These are phyloP conservation scores for Trichoderma erinaceum DNA, from an alignment of 495 filamentous ascomycete species.

Conservation along the genomic window DNA sequence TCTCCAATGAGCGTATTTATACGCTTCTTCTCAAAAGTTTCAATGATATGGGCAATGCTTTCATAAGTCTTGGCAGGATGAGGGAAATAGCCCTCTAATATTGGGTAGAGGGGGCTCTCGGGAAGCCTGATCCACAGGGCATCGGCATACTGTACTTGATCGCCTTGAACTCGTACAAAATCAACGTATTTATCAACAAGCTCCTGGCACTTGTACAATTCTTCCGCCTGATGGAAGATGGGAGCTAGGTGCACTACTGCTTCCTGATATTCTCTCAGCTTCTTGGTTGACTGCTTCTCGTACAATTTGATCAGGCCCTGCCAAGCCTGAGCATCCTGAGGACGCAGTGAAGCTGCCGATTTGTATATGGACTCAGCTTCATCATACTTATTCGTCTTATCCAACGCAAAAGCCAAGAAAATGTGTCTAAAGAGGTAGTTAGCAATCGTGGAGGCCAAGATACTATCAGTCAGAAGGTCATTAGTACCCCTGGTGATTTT, in stretches of 20 bases:
- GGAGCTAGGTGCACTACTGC: slow-evolving; percentile 66
- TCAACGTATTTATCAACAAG: slow-evolving; percentile 72
- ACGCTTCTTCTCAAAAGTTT: slow-evolving; percentile 78
- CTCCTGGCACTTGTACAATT: slow-evolving; percentile 64
- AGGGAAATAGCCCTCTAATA: slow-evolving; percentile 78
- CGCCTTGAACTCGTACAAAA: slow-evolving; percentile 64
- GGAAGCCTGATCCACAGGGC: slow-evolving; percentile 74
- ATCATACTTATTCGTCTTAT: slow-evolving; percentile 62
- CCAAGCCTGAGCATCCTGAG: slow-evolving; percentile 63
- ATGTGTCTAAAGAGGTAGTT: slow-evolving; percentile 50
- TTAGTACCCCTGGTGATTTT: slow-evolving; percentile 75
- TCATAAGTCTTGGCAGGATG: slow-evolving; percentile 76
- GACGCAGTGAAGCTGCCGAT: slow-evolving; percentile 56
- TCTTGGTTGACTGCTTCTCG: slow-evolving; percentile 62
- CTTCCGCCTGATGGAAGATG: slow-evolving; percentile 63
- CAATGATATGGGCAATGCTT: slow-evolving; percentile 76
- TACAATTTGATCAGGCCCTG: slow-evolving; percentile 84
- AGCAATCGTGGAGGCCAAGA: neutral
- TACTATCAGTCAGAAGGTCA: slow-evolving; percentile 6
- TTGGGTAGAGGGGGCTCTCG: slow-evolving; percentile 65
- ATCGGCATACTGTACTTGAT: slow-evolving; percentile 61
- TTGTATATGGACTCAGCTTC: slow-evolving; percentile 71
- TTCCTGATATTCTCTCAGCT: slow-evolving; percentile 66
- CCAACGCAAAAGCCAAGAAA: slow-evolving; percentile 73
- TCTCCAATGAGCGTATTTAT: slow-evolving; percentile 90